A percentile compares a stretch with the other conserved stretches of the same genome.
Conservation (phyloP, 2,329 filamentous ascomycete species). For the Tolypocladium nubicola region DNA sequence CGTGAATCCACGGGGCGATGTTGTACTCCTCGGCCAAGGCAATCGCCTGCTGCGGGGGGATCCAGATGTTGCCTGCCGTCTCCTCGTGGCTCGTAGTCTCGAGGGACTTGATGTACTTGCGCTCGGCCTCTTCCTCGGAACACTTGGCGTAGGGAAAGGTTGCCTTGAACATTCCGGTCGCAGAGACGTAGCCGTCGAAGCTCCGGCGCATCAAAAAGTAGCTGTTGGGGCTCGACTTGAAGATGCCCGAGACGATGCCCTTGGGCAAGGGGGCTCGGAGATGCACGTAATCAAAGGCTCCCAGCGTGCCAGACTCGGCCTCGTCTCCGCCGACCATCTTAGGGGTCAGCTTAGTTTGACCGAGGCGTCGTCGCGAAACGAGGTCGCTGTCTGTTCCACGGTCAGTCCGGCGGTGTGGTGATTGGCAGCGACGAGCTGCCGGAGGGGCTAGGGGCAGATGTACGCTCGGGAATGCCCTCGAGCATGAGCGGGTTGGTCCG, state of each 20-base stretch:
- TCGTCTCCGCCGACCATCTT: slow-evolving; percentile 70
- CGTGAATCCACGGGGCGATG: slow-evolving; percentile 78
- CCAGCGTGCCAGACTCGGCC: slow-evolving; percentile 61
- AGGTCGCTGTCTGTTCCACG: slow-evolving; percentile 53
- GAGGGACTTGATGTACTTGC: slow-evolving; percentile 75
- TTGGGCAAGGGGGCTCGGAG: slow-evolving; percentile 86
- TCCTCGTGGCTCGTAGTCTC: slow-evolving; percentile 77
- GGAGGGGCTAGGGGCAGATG: slow-evolving; percentile 5
- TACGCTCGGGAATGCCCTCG: slow-evolving; percentile 55
- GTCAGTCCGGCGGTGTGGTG: slow-evolving; percentile 13
- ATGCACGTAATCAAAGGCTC: slow-evolving; percentile 92
- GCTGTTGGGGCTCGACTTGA: slow-evolving; percentile 77
- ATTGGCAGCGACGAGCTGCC: slow-evolving; percentile 1
- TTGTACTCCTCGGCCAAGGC: slow-evolving; percentile 77
- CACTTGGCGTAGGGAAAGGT: slow-evolving; percentile 70
- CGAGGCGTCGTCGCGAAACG: slow-evolving; percentile 74
- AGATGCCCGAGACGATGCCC: slow-evolving; percentile 86
- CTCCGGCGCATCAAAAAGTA: slow-evolving; percentile 96
- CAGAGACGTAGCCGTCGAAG: slow-evolving; percentile 73
- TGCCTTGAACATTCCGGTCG: slow-evolving; percentile 88
- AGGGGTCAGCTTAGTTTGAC: slow-evolving; percentile 81
- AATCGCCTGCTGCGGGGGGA: slow-evolving; percentile 73
- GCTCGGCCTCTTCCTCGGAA: slow-evolving; percentile 64
- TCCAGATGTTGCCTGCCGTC: slow-evolving; percentile 95
- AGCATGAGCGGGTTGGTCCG: slow-evolving; percentile 57